phyloP scores from a whole-genome alignment of 2,329 filamentous ascomycete genomes.

The Xylariaceae sp. region DNA sequence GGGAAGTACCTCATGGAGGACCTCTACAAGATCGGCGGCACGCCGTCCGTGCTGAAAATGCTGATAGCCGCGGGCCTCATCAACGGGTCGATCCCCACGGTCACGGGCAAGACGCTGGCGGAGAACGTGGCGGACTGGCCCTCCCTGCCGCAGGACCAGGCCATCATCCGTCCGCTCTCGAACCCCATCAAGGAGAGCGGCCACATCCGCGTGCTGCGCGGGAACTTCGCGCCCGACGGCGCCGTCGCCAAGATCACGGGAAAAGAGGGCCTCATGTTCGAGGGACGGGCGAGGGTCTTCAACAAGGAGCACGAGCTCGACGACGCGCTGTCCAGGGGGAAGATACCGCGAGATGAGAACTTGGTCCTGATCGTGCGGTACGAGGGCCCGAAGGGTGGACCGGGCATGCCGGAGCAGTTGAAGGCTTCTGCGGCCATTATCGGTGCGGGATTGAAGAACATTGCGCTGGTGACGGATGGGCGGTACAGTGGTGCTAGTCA shows the following conservation, averaged over 20 bases:
- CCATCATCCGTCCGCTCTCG: constrained; percentile 72
- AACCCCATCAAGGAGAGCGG: constrained; percentile 73
- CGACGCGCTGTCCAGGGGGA: constrained; percentile 60
- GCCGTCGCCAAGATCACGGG: constrained; percentile 95
- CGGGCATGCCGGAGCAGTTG: constrained; percentile 94
- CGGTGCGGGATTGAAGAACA: constrained; percentile 81
- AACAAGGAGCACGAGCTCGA: constrained; percentile 80
- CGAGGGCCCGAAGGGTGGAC: constrained; percentile 87
- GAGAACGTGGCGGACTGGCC: constrained; percentile 68
- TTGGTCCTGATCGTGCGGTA: constrained; percentile 88
- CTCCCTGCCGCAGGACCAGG: constrained; percentile 56
- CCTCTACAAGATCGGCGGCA: constrained; percentile 69
- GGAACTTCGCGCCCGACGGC: constrained; percentile 82
- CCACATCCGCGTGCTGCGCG: constrained; percentile 81
- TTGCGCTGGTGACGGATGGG: constrained; percentile 89
- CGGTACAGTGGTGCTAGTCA: constrained; percentile 84
- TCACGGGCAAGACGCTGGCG: constrained; percentile 69
- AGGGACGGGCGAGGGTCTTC: constrained; percentile 75
- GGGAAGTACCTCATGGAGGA: constrained; percentile 81
- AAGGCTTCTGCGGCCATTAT: constrained; percentile 86
- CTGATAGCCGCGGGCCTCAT: constrained; percentile 65
- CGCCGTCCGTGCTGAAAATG: constrained; percentile 68
- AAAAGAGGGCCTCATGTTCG: constrained; percentile 82
- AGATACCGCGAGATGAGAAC: constrained; percentile 69
- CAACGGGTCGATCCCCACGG: constrained; percentile 64